Evolutionary conservation across 352 stramenopile genomes (phyloP), one percentile per base, ranked within the genome.

Genomic region (Phytophthora hibernalis): DNA sequence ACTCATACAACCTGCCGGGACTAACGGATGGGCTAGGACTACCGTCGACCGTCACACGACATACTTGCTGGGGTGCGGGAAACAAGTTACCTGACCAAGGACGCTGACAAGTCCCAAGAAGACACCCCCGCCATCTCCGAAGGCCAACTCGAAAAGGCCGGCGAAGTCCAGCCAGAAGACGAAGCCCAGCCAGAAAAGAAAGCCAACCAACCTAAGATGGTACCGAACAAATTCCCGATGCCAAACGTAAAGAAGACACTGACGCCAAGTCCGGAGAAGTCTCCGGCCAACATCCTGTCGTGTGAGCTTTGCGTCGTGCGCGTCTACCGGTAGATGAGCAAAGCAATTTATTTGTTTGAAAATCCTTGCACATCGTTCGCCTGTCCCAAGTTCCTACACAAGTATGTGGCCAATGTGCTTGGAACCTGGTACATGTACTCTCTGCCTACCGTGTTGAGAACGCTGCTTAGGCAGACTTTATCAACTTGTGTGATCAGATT

Each of bases 211-310:
- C 20, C 8, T 5, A 31, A 31, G 2, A 31, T 31, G 26, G 2
- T 16, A 9, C 10, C 22, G 22, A 53, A 53, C 11, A 37, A 38
- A 16, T 53, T 26, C 21, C 24, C 20, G 11, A 53, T 3, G 24
- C 45, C 45, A 8, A 53, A 53, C 45, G n/a, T 38, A 11, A 16
- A 38, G 45, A 53, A 53, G 24, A 53, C 13, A 15, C 12, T 5
- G 15, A 53, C 30, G 24, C 13, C 26, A 13, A 26, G 24, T 37
- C 45, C 24, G 13, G 5, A n/a, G 24, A 38, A 53, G 24, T 21
- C 22, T 21, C 45, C 45, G 4, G 26, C 13, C 15, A 22, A 53
- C 12, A 16, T 22, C 11, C 12, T 3, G 26, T 53, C 45, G 45
- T 53, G 13, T 53, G 40, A 38, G 5, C 13, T 35, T 38, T 16